phyloP scores from a whole-genome alignment of 331 rosid genomes.

The Malus hybrid region DNA sequence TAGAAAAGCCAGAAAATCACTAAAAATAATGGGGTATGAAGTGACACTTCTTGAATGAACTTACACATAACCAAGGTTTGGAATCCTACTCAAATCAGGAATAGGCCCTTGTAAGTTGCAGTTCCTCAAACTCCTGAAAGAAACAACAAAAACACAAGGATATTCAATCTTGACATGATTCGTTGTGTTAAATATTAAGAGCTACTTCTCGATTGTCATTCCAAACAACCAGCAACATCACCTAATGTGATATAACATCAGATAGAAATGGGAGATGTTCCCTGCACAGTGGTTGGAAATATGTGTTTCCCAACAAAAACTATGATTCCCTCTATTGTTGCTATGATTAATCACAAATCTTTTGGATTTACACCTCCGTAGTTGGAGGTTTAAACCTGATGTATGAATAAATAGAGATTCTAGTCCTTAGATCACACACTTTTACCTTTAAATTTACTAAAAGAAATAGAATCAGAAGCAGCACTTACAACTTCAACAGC shows the following conservation, averaged over 20 bases:
- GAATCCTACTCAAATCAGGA: conserved; percentile 79
- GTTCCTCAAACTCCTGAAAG: conserved; percentile 79
- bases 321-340: neutral
- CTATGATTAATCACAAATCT: neutral
- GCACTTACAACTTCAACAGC: conserved; percentile 79
- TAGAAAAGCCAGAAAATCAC: conserved; percentile 9
- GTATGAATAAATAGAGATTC: conserved; percentile 14
- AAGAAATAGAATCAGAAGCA: conserved; percentile 6
- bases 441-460: conserved; percentile 11
- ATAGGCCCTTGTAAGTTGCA: conserved; percentile 67
- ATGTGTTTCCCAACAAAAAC: neutral
- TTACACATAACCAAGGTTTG: conserved; percentile 65
- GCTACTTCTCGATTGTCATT: neutral
- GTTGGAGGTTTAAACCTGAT: neutral
- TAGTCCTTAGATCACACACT: neutral
- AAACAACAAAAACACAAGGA: conserved; percentile 23
- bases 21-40: neutral
- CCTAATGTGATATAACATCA: neutral
- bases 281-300: neutral
- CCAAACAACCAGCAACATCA: neutral
- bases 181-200: neutral
- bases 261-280: neutral
- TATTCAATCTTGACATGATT: neutral
- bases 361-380: conserved; percentile 3
- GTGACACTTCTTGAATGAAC: conserved; percentile 27